Evolutionary conservation across 768 basidiomycete species (phyloP), one percentile per base, ranked within the genome.

Genomic region (Panus rudis): DNA sequence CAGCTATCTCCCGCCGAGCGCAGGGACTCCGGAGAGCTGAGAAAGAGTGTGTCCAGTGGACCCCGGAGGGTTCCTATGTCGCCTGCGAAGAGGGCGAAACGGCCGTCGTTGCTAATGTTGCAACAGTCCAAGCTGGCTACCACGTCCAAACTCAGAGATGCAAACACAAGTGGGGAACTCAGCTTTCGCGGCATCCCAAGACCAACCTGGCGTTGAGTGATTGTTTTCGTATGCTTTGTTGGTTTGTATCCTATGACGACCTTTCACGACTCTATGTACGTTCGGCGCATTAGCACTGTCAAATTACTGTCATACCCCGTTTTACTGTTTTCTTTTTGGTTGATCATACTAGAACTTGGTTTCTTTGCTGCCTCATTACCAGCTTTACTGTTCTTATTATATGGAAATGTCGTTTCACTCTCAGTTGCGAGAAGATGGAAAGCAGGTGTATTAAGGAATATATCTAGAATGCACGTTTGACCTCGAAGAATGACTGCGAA

Each of bases 401-500:
- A 39, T 8, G 23, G 20, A 7, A 21, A 10, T 24, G 21, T 39
- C 38, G 21, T 35, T 19, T n/a, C 20, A 16, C 5, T 34, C 31
- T 5, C 20, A 17, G 11, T 19, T 11, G 17, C 17, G 13, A 31
- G 10, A 16, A 19, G 13, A 42, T 21, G 41, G 6, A 28, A 10
- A 42, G 14, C 26, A 35, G 19, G 26, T 42, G 24, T 32, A 32
- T 20, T 25, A 42, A 12, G 32, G 26, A 6, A 7, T 8, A 42
- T 35, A n/a, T 20, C 10, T 76, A 88, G 64, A 91, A 84, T 53
- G 90, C 84, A 62, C 91, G 79, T 62, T 86, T 89, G 39, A 92
- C 86, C 69, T 92, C 90, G 53, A 93, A 92, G 77, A 89, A 88
- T 14, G 85, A 85, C 82, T 83, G 51, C 17, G 42, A n/a, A 30